These are phyloP conservation scores for Boletus coccyginus DNA, from an alignment of 768 basidiomycete genomes.

Conservation along the genomic window DNA sequence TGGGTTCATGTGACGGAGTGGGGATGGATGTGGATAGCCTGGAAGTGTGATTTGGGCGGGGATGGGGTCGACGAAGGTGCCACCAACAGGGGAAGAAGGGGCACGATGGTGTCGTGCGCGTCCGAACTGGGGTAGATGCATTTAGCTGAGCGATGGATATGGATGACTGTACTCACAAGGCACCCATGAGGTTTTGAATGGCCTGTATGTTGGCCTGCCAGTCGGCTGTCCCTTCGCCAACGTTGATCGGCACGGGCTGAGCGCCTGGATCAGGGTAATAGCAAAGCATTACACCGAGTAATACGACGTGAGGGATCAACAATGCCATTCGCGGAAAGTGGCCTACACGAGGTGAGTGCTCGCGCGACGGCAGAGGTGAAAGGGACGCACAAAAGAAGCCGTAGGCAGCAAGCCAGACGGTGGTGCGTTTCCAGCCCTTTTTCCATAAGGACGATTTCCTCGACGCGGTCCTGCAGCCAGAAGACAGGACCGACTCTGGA, in stretches of 20 bases:
- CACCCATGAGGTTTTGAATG: slow-evolving; percentile 90
- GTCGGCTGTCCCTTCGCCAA: slow-evolving; percentile 64
- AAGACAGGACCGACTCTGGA: slow-evolving; percentile 75
- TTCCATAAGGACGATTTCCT: slow-evolving; percentile 86
- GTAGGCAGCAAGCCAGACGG: slow-evolving; percentile 73
- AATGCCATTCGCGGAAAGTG: slow-evolving; percentile 73
- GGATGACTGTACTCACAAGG: slow-evolving; percentile 48
- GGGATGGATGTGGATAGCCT: slow-evolving; percentile 28
- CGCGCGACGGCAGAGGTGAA: neutral
- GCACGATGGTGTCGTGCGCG: slow-evolving; percentile 49
- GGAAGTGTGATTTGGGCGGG: slow-evolving; percentile 39
- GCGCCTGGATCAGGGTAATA: slow-evolving; percentile 49
- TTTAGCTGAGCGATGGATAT: neutral
- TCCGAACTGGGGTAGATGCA: slow-evolving; percentile 50
- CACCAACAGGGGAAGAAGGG: slow-evolving; percentile 41
- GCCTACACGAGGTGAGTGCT: slow-evolving; percentile 41
- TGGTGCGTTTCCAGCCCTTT: slow-evolving; percentile 67
- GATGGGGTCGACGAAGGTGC: slow-evolving; percentile 55
- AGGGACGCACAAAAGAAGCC: slow-evolving; percentile 70
- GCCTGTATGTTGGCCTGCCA: slow-evolving; percentile 89
- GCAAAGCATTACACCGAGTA: slow-evolving; percentile 65
- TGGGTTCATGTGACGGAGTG: slow-evolving; percentile 11
- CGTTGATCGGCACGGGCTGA: slow-evolving; percentile 35
- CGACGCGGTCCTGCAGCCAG: slow-evolving; percentile 86
- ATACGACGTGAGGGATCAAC: slow-evolving; percentile 59